Evolutionary conservation across 2,329 filamentous ascomycete species (phyloP), one percentile per base, ranked within the genome.

Genomic region (Monilinia fructicola): DNA sequence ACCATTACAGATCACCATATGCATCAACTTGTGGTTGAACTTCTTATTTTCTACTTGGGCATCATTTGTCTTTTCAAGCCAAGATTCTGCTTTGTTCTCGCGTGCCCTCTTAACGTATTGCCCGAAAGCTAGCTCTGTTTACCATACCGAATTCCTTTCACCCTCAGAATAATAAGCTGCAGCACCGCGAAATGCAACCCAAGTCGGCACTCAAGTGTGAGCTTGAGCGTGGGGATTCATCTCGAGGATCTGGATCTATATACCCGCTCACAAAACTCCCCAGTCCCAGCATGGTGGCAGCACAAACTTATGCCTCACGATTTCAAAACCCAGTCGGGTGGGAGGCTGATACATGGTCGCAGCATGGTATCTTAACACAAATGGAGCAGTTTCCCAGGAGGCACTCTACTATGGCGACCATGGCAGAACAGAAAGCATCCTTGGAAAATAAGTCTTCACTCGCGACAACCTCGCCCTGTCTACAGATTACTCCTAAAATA

Each of bases 251-350:
- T 42, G 46, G 46, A 28, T 63, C 23, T 18, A 54, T 63, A 40
- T 63, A 23, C 31, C 48, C 60, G 35, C 48, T 63, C 38, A 26
- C 54, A 54, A 26, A 67, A 38, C 56, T 74, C 14, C 70, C 71
- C 16, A 74, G 71, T 62, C 73, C 74, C 42, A 74, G 67, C 54
- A 64, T 73, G 7, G 64, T 72, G 12, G 71, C 71, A 66, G 74
- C 73, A 58, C 73, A 66, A 60, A 69, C 73, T 9, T 75, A 70
- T 62, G 71, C 67, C 60, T 60, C 70, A 14, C 68, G 73, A 52
- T 61, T 64, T 16, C 53, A 69, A 65, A 61, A 64, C 63, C 66
- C 67, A 64, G 69, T 68, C 52, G 67, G 60, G 26, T 54, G 55
- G 44, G 54, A 63, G 10, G n/a, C 23, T 42, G 60, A 67, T 55